Conservation (phyloP, 1,139 yeast genomes). For the Taiozyma sp. region DNA sequence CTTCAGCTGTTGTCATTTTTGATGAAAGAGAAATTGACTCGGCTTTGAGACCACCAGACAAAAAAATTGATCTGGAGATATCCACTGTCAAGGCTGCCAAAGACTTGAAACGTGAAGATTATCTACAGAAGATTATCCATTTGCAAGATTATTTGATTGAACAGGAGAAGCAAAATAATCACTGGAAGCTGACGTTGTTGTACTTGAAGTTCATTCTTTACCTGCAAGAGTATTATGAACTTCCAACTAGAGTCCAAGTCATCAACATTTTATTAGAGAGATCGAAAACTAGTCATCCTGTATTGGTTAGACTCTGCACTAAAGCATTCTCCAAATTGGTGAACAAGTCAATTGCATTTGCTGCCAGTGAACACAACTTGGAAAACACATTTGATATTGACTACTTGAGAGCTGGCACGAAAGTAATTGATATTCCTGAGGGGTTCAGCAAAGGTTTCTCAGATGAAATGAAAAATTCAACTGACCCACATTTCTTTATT, state of each 20-base stretch:
- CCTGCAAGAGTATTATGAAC: slow-evolving; percentile 51
- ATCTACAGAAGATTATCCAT: slow-evolving; percentile 35
- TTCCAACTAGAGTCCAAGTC: slow-evolving; percentile 38
- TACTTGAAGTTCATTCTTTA: slow-evolving; percentile 50
- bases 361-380: slow-evolving; percentile 49
- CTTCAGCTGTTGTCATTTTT: slow-evolving; percentile 54
- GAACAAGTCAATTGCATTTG: slow-evolving; percentile 46
- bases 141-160: slow-evolving; percentile 41
- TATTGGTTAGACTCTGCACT: slow-evolving; percentile 56
- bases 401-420: slow-evolving; percentile 35
- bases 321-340: slow-evolving; percentile 56
- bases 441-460: slow-evolving; percentile 40
- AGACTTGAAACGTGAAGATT: slow-evolving; percentile 43
- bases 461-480: slow-evolving; percentile 46
- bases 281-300: slow-evolving; percentile 69
- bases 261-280: slow-evolving; percentile 45
- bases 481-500: slow-evolving; percentile 45
- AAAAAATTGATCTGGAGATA: slow-evolving; percentile 48
- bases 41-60: slow-evolving; percentile 59
- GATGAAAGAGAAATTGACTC: slow-evolving; percentile 39
- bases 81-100: slow-evolving; percentile 54
- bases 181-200: slow-evolving; percentile 67
- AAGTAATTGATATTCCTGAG: slow-evolving; percentile 35
- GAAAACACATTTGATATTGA: slow-evolving; percentile 39
- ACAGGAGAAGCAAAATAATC: slow-evolving; percentile 36